These are phyloP conservation scores for Penicillium riverlandense DNA, from an alignment of 495 filamentous ascomycete genomes.

Conservation along the genomic window DNA sequence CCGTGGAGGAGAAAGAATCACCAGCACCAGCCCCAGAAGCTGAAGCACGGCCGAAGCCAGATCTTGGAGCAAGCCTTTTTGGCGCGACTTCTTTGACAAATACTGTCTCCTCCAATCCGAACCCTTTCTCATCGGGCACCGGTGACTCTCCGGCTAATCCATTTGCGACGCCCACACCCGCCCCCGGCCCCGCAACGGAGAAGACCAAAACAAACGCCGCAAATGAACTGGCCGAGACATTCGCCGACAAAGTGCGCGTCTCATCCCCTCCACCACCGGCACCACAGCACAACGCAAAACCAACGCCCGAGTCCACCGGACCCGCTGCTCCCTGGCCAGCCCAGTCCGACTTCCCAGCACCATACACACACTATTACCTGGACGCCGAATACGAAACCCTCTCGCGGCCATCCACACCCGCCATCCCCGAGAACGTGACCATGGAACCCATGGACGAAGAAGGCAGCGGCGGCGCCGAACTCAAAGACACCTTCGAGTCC, in stretches of 20 bases:
- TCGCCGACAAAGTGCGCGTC: constrained; percentile 58
- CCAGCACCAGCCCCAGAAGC: constrained; percentile 19
- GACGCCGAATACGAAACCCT: constrained; percentile 92
- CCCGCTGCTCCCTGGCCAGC: constrained; percentile 65
- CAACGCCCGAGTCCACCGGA: constrained; percentile 23
- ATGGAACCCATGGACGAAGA: constrained; percentile 52
- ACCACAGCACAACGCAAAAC: constrained; percentile 15
- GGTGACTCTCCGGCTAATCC: constrained; percentile 32
- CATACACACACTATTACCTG: constrained; percentile 73
- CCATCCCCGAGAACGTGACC: constrained; percentile 40
- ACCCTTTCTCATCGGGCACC: constrained; percentile 47
- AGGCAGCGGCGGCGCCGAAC: constrained; percentile 49
- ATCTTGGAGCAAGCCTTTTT: constrained; percentile 50
- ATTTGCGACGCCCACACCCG: constrained; percentile 36
- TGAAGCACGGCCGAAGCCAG: constrained; percentile 33
- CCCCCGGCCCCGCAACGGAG: constrained; percentile 26
- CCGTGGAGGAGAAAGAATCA: constrained; percentile 26
- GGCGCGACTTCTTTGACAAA: constrained; percentile 35
- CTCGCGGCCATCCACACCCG: constrained; percentile 37
- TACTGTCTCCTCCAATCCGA: constrained; percentile 43
- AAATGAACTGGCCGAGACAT: constrained; percentile 56
- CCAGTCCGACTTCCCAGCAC: constrained; percentile 50
- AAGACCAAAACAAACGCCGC: constrained; percentile 13
- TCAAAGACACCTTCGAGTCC: constrained; percentile 79
- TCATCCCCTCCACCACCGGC: constrained; percentile 27